Evolutionary conservation across 306 rosid genomes (phyloP).

Genomic region (Mimosa pudica): DNA sequence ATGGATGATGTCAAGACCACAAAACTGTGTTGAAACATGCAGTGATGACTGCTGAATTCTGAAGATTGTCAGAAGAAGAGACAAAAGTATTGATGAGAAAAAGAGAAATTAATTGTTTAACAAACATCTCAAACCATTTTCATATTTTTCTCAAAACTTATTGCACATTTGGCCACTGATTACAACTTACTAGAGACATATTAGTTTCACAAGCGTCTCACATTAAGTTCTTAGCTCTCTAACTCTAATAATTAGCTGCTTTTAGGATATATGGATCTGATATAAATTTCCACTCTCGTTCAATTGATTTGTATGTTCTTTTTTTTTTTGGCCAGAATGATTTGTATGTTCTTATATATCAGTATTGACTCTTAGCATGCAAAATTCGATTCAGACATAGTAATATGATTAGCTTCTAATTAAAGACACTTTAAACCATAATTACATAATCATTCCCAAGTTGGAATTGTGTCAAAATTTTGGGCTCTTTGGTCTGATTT

Average conservation of each 20-base stretch:
- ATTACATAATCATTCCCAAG: not conserved
- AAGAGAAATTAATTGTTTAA: not conserved
- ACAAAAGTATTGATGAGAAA: not conserved
- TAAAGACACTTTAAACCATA: not conserved
- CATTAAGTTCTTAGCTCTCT: too few relatives aligned
- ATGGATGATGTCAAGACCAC: slow-evolving; percentile 40
- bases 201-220: too few relatives aligned
- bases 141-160: not conserved
- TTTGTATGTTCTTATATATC: not conserved
- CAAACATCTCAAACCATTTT: not conserved
- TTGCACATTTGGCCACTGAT: not conserved
- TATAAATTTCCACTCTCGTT: too few relatives aligned
- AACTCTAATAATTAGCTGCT: too few relatives aligned
- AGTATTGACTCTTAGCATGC: too few relatives aligned
- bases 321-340: too few relatives aligned
- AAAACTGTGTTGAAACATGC: slow-evolving; percentile 25
- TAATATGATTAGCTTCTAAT: not conserved
- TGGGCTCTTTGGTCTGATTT: not conserved
- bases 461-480: not conserved
- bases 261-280: too few relatives aligned
- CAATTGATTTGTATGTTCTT: not conserved
- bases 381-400: not conserved
- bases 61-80: not conserved
- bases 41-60: not conserved
- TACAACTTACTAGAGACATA: not conserved